Evolutionary conservation across 2,329 filamentous ascomycete species (phyloP).

Genomic region (Colletotrichum cordylinicola): DNA sequence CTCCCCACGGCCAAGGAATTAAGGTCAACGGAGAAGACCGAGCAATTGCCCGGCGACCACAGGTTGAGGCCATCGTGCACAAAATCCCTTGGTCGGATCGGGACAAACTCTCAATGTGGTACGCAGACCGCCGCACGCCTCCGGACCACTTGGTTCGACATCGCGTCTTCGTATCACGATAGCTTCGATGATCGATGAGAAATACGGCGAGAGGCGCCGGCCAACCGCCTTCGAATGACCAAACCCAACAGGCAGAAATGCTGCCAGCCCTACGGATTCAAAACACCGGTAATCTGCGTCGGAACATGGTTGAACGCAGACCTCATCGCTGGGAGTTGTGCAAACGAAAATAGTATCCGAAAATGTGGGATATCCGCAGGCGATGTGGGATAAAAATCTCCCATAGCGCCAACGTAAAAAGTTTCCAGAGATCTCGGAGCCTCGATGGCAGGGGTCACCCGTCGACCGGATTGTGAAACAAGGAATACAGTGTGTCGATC

Average conservation of each 20-base stretch:
- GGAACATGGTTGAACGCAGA: background rate
- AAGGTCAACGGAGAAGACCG: background rate
- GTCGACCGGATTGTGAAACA: constrained; percentile 13
- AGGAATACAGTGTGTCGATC: constrained; percentile 7
- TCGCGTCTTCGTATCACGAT: background rate
- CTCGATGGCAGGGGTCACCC: background rate
- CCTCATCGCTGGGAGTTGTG: background rate
- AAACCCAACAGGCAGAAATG: background rate
- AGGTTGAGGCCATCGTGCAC: background rate
- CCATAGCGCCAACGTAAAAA: background rate
- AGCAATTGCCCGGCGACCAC: background rate
- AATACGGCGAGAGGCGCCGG: background rate
- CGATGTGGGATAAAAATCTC: background rate
- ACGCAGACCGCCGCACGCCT: background rate
- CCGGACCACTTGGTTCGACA: background rate
- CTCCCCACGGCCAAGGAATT: background rate
- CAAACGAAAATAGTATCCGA: background rate
- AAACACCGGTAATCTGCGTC: constrained; percentile 10
- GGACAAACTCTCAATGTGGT: background rate
- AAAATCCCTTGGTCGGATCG: background rate
- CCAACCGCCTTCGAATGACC: background rate
- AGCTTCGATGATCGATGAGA: background rate
- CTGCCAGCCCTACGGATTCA: constrained; percentile 3
- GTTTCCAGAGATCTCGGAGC: background rate
- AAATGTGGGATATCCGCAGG: background rate